Base-by-base conservation (phyloP, 1,284 basidiomycete genomes). In the Trichosporon faecale region DNA sequence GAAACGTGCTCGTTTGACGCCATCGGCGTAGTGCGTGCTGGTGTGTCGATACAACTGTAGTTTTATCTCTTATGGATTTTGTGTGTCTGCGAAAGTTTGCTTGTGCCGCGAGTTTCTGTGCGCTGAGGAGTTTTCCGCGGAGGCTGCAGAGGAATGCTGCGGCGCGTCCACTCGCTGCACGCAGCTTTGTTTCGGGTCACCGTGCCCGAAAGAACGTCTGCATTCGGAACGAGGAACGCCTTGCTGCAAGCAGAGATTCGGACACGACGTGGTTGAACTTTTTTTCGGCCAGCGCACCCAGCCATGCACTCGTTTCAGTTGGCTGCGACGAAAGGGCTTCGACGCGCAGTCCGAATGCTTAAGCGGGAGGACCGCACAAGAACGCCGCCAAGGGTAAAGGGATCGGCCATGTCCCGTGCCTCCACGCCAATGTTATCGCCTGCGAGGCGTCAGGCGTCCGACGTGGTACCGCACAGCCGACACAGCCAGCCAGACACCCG, bases 31-130 rank as follows among this genome's bases (percentile, higher is more conserved):
- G 66, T 33, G 74, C 73, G 79, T 79, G 79, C 79, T 78, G 70
- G 76, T 70, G 72, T 76, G 77, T 79, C 76, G 80, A 81, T 81
- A 81, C 77, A 81, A n/a, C 33, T 75, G 67, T 67, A 55, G 29
- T 18, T 37, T 40, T 44, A 23, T 4, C 25, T 37, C 6, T 14
- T 49, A 31, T 25, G 31, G 2, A n/a, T 40, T 18, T n/a, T 12
- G 14, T 46, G 1, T 40, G 35, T 2, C 61, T 55, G 14, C 11
- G 25, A 5, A 11, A 3, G 12, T 29, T 46, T 12, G 60, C 1
- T 11, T 3, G 18, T n/a, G 27, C 31, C 9, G 18, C n/a, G 11
- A 6, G 1, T 6, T 35, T 44, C 12, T 23, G 12, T 11, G 9
- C 8, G 21, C 23, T 14, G 37, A 4, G 37, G 37, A 3, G 12